A percentile compares a stretch with the other conserved stretches of the same genome.
phyloP scores from a whole-genome alignment of 1,284 basidiomycete species.

The Austroboletus novae-zelandiae region DNA sequence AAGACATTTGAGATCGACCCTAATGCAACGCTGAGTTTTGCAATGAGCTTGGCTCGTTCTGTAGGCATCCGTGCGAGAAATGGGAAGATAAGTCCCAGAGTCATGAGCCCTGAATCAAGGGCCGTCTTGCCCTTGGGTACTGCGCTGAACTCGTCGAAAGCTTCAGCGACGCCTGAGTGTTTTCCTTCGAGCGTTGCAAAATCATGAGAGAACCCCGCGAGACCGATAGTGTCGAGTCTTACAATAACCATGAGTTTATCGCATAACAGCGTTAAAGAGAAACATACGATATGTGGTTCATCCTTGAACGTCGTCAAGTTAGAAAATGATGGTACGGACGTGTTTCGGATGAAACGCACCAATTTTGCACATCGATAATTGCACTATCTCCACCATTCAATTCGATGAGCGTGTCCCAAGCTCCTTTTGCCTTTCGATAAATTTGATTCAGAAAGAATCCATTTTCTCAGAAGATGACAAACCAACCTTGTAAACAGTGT shows the following conservation, averaged over 20 bases:
- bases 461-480: neutral
- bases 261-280: neutral
- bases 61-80: slow-evolving; percentile 43
- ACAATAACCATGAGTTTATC: slow-evolving; percentile 26
- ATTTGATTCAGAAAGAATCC: neutral
- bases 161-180: slow-evolving; percentile 40
- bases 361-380: slow-evolving; percentile 50
- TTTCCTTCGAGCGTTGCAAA: slow-evolving; percentile 37
- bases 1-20: slow-evolving; percentile 46
- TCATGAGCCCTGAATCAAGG: slow-evolving; percentile 34
- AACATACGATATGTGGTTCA: slow-evolving; percentile 45
- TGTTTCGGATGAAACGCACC: neutral
- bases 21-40: slow-evolving; percentile 39
- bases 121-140: slow-evolving; percentile 18
- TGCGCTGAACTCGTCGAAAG: slow-evolving; percentile 37
- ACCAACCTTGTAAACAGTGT: slow-evolving; percentile 41
- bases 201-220: slow-evolving; percentile 47
- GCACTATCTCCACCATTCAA: slow-evolving; percentile 23
- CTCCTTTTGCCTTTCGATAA: slow-evolving; percentile 36
- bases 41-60: slow-evolving; percentile 32
- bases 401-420: slow-evolving; percentile 50
- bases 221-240: slow-evolving; percentile 32
- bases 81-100: slow-evolving; percentile 45
- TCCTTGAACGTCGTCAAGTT: slow-evolving; percentile 27
- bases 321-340: neutral